Base-by-base conservation (phyloP, 2,329 filamentous ascomycete species). In the Diatrype stigma region DNA sequence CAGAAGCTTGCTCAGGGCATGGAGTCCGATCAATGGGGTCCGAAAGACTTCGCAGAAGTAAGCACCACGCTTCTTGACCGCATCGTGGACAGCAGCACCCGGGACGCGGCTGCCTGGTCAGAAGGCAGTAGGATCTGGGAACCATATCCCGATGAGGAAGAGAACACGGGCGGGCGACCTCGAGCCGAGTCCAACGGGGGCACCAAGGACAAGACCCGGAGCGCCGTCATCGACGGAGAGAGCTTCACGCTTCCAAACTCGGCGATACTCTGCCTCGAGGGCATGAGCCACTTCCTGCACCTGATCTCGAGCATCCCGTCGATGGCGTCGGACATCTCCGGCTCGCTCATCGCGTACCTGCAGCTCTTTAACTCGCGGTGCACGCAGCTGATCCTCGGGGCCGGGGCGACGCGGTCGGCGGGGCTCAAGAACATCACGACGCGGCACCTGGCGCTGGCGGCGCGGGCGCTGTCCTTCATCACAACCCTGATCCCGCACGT, bases 351-450 rank as follows among this genome's bases (percentile, higher is more conserved):
- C 40, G 86, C 94, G 21, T 96, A 95, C 64, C 78, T 97, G 14
- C 89, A 94, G 58, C 79, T 96, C 3, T 99, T 97, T 78, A 96
- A 99, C 69, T 96, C 91, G 2, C 87, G 94, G 19, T 92, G 92
- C 51, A 95, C 89, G n/a, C 94, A 99, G 67, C 81, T 99, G 51
- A 96, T 99, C 57, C 84, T 99, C 6, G 94, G 94, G 1, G 94
- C 94, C 1, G 94, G 94, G 4, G 94, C 94, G 3, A 96, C 90
- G 5, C 80, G 84, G 34, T 91, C 88, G 22, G 94, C 92, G 1
- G 93, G 93, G 0, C 76, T 99, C 19, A 96, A 91, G 67, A 96
- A 96, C 63, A 99, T 99, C 67, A 96, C 90, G 0, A 96, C 94
- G 0, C 94, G 94, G 62, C 93, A 99, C 70, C 80, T 99, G 2